Conservation (phyloP, 176 grass and related monocot species). For the Eremochloa ophiuroides region DNA sequence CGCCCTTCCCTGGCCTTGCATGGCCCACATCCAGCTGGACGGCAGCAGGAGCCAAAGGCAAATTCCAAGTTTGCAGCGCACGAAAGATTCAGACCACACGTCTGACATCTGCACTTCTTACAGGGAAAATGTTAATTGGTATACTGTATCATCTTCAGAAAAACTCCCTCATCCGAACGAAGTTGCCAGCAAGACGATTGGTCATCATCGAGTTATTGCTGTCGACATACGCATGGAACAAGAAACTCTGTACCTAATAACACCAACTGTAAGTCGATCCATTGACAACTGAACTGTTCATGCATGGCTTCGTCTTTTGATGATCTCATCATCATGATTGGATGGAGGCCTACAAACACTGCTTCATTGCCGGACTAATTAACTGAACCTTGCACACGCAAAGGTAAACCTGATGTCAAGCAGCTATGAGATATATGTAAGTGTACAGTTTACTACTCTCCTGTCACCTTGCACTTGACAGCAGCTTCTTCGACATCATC, state of each 20-base stretch:
- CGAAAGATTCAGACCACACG: background rate
- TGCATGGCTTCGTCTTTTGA: background rate
- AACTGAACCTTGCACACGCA: background rate
- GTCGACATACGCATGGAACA: background rate
- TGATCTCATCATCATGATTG: background rate
- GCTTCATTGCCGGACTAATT: background rate
- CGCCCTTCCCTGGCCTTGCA: background rate
- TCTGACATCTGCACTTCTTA: background rate
- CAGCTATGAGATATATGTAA: too few relatives aligned
- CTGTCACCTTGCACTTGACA: constrained; percentile 16
- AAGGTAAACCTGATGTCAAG: constrained; percentile 14
- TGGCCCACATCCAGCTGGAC: background rate
- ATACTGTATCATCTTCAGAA: background rate
- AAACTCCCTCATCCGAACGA: background rate
- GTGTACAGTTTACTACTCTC: too few relatives aligned
- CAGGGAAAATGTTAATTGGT: background rate
- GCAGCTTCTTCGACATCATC: background rate
- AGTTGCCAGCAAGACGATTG: background rate
- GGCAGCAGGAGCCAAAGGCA: background rate
- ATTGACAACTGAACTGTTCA: background rate
- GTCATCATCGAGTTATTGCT: background rate
- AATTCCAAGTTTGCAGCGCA: background rate
- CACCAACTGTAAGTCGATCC: background rate
- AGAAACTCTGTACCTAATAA: background rate
- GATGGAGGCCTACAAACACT: background rate